A percentile compares a stretch with the other conserved stretches of the same genome.
These are phyloP conservation scores for Citrus medica DNA, from an alignment of 345 rosid genomes.

Conservation along the genomic window DNA sequence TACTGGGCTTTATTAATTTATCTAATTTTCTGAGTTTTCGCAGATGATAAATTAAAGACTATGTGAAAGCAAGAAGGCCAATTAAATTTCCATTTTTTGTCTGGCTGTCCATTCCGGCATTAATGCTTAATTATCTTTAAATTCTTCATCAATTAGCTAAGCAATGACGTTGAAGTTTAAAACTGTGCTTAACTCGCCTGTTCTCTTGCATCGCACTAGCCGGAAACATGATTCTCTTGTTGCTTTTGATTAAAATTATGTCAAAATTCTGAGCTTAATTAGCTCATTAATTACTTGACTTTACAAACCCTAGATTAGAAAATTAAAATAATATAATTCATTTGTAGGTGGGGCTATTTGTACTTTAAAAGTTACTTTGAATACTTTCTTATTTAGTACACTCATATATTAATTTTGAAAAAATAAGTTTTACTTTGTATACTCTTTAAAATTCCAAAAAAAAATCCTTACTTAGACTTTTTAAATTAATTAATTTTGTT, in stretches of 20 bases:
- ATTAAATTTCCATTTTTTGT: background rate
- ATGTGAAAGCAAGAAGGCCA: background rate
- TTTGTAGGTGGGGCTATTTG: accelerated
- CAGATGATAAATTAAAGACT: too few species aligned
- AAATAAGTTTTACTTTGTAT: too few species aligned
- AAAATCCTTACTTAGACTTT: too few species aligned
- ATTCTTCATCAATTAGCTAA: constrained; percentile 2
- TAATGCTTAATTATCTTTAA: background rate
- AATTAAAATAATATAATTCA: too few species aligned
- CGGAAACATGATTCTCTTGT: background rate
- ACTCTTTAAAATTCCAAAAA: too few species aligned
- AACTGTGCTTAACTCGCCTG: background rate
- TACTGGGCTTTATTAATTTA: background rate
- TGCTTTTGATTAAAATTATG: background rate
- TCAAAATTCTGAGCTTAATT: background rate
- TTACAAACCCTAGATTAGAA: too few species aligned
- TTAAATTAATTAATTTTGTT: too few species aligned
- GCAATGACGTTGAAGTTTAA: constrained; percentile 7
- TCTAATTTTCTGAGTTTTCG: background rate
- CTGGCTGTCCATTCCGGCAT: background rate
- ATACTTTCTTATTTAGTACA: too few species aligned
- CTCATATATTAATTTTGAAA: too few species aligned
- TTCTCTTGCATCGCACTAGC: background rate
- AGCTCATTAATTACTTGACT: too few species aligned
- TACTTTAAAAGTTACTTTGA: too few species aligned